These are phyloP conservation scores for Tephrocybe sp. DNA, from an alignment of 768 basidiomycete species.

Conservation along the genomic window DNA sequence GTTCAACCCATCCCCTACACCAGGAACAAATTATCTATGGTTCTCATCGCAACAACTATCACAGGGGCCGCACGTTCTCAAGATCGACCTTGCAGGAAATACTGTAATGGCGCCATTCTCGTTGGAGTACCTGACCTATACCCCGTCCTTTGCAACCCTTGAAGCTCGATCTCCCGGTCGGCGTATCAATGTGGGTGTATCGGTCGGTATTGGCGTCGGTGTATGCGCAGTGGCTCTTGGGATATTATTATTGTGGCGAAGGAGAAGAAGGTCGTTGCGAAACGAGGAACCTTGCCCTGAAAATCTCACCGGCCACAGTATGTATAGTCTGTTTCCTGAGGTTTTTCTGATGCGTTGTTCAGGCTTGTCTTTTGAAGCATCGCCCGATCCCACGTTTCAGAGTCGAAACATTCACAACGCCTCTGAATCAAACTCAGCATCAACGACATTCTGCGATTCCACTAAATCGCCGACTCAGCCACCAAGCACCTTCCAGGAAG, in stretches of 20 bases:
- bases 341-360: no score
- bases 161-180: not conserved
- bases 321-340: no score
- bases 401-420: no score
- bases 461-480: no score
- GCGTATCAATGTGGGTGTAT: not conserved
- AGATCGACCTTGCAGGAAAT: slow-evolving; percentile 1
- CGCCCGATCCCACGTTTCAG: no score
- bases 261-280: not conserved
- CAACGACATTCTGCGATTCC: no score
- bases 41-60: not conserved
- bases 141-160: not conserved
- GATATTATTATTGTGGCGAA: not conserved
- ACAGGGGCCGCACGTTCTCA: not conserved
- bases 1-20: not conserved
- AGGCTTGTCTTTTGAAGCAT: no score
- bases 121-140: not conserved
- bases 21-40: slow-evolving; percentile 1
- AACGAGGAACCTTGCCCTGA: no score
- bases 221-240: not conserved
- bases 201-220: slow-evolving; percentile 1
- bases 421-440: no score
- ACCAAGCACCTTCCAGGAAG: no score
- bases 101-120: not conserved
- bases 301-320: no score